These are phyloP conservation scores for Hypoxylon sp. DNA, from an alignment of 2,329 filamentous ascomycete genomes.

Conservation along the genomic window DNA sequence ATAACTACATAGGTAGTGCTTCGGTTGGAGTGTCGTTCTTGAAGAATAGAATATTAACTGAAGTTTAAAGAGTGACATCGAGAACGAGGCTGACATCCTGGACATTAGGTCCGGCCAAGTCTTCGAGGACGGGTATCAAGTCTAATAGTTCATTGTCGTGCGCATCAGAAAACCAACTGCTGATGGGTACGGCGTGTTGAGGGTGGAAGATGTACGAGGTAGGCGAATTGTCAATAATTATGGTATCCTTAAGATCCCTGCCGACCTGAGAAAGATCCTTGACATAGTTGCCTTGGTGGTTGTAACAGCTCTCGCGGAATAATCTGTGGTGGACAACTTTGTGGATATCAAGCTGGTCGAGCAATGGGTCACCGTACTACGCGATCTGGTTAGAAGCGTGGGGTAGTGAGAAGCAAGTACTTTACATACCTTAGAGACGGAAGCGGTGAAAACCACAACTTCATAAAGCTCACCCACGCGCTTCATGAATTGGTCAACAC, in stretches of 20 bases:
- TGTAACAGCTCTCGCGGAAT: conserved; percentile 99
- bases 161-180: conserved; percentile 99
- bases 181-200: conserved; percentile 98
- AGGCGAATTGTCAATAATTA: conserved; percentile 99
- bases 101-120: conserved; percentile 89
- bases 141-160: conserved; percentile 99
- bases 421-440: conserved; percentile 87
- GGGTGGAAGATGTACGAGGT: conserved; percentile 99
- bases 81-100: conserved; percentile 97
- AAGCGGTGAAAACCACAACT: conserved; percentile 98
- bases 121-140: conserved; percentile 97
- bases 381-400: conserved; percentile 44
- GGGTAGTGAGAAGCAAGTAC: background rate
- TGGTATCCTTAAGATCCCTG: conserved; percentile 94
- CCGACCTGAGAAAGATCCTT: conserved; percentile 99
- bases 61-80: conserved; percentile 82
- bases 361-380: conserved; percentile 93
- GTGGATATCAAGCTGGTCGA: conserved; percentile 98
- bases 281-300: conserved; percentile 99
- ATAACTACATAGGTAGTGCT: conserved; percentile 52
- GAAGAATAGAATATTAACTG: conserved; percentile 53
- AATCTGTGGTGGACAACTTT: conserved; percentile 95
- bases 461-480: conserved; percentile 97
- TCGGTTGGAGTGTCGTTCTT: conserved; percentile 47
- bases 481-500: conserved; percentile 99